A percentile compares a stretch with the other conserved stretches of the same genome.
These are phyloP conservation scores for Talaromyces adpressus DNA, from an alignment of 495 filamentous ascomycete species.

Conservation along the genomic window DNA sequence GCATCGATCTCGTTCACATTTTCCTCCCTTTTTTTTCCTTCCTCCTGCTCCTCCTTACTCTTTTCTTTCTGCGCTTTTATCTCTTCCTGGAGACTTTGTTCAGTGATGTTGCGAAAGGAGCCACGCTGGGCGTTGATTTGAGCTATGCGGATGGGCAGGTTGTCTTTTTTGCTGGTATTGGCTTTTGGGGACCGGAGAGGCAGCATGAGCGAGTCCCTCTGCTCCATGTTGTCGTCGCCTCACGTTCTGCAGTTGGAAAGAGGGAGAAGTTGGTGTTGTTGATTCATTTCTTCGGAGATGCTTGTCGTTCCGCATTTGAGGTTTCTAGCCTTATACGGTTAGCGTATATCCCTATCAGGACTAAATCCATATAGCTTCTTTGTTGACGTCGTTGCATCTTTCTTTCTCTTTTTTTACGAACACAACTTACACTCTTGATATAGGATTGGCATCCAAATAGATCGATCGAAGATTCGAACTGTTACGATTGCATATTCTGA, in stretches of 20 bases:
- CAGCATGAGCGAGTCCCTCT: slow-evolving; percentile 48
- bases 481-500: too few relatives aligned
- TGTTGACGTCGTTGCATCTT: not conserved
- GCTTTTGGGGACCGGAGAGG: slow-evolving; percentile 57
- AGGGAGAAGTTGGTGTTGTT: not conserved
- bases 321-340: not conserved
- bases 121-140: slow-evolving; percentile 71
- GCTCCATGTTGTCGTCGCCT: slow-evolving; percentile 13
- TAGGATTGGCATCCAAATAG: too few relatives aligned
- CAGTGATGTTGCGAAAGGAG: slow-evolving; percentile 62
- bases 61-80: slow-evolving; percentile 44
- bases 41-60: slow-evolving; percentile 24
- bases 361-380: not conserved
- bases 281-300: not conserved
- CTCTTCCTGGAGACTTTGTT: slow-evolving; percentile 52
- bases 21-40: slow-evolving; percentile 28
- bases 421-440: not conserved
- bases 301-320: not conserved
- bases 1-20: slow-evolving; percentile 23
- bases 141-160: slow-evolving; percentile 60
- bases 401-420: not conserved
- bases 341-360: not conserved
- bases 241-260: not conserved
- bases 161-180: slow-evolving; percentile 47
- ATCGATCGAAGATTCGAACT: too few relatives aligned